Evolutionary conservation across 257 asterid species (phyloP).

Genomic region (Solanum etuberosum): DNA sequence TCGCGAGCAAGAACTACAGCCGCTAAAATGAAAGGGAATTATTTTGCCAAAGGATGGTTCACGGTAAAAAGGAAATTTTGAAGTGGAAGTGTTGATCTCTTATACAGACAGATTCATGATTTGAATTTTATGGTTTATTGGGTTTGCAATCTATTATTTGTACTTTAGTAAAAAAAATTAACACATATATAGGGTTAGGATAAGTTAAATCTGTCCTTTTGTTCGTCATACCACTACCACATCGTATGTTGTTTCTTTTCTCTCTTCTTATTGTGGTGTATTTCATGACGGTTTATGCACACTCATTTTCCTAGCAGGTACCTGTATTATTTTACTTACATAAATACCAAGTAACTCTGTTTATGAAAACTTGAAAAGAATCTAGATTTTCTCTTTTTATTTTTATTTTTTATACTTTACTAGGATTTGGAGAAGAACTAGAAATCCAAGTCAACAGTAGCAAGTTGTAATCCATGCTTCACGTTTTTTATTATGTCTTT

Average conservation of each 20-base stretch:
- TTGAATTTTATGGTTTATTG: background rate
- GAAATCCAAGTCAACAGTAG: background rate
- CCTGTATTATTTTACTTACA: background rate
- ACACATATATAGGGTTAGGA: background rate
- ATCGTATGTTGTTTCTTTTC: background rate
- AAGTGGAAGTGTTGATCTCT: background rate
- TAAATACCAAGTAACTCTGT: background rate
- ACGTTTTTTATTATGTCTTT: background rate
- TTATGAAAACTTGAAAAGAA: background rate
- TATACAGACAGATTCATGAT: background rate
- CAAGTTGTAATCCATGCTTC: background rate
- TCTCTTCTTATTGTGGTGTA: background rate
- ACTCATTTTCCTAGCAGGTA: background rate
- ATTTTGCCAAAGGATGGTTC: background rate
- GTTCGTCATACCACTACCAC: background rate
- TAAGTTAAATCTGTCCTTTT: background rate
- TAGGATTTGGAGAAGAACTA: too few species aligned
- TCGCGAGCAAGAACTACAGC: conserved; percentile 89
- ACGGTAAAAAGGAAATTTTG: background rate
- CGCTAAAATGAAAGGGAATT: conserved; percentile 16
- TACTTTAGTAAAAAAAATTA: background rate
- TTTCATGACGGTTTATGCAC: background rate
- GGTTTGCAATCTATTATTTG: background rate
- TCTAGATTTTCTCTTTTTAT: background rate
- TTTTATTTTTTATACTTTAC: background rate